Evolutionary conservation across 176 grass and related monocot genomes (phyloP), one percentile per base, ranked within the genome.

Genomic region (Otatea glauca): DNA sequence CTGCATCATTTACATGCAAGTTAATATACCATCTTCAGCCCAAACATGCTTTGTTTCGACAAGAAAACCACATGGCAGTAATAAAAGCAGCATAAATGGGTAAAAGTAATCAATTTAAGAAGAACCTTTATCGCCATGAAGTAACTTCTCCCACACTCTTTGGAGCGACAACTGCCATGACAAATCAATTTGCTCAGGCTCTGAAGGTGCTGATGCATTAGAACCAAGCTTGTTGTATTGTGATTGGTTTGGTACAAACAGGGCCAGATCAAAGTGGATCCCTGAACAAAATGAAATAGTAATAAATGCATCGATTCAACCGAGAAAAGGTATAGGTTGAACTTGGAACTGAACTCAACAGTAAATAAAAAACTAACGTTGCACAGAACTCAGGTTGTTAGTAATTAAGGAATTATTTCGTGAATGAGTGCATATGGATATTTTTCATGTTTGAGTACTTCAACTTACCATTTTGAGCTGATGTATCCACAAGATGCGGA

Each of bases 221-320:
- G 91, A 89, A 79, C 91, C 91, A 76, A 99, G 87, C 82, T 99
- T 99, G 60, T 94, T 92, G 86, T 88, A 88, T 81, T 91, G 89
- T 56, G 96, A 99, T 60, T 94, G 93, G 80, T 99, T 99, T 71
- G 96, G 96, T 81, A 94, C 93, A 92, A 99, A 99, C 47, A 99
- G 43, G 12, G 93, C 96, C 77, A 92, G 64, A 39, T 92, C 78
- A 88, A 99, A 99, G 64, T 86, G 84, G 12, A 89, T 67, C 1
- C 96, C 96, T 99, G 83, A 79, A 65, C 54, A 81, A 76, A 84
- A 77, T 77, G 66, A 82, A 44, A 80, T 56, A 21, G 54, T 62
- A 61, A 41, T 6, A 66, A 53, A 58, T 69, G 66, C 42, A 63
- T 29, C 53, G 58, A 44, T 79, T 82, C 47, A 78, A 11, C 79